These are phyloP conservation scores for Lipomyces sp. DNA, from an alignment of 805 yeast species.

Conservation along the genomic window DNA sequence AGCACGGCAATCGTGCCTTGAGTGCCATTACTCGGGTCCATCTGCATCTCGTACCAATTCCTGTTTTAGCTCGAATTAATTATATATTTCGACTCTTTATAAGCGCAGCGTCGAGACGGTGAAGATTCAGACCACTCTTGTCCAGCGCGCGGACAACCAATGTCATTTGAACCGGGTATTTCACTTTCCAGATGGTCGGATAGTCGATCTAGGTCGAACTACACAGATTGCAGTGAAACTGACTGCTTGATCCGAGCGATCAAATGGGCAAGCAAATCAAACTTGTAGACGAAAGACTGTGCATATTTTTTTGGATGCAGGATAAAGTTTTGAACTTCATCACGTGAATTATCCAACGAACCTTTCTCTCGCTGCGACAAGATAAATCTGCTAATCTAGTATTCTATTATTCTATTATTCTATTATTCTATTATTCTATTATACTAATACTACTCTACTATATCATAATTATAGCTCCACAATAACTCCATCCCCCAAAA, in stretches of 20 bases:
- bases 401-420: too few species aligned
- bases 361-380: too few species aligned
- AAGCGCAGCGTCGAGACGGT: neutral
- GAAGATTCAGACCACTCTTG: neutral
- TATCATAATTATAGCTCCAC: slow-evolving; percentile 14
- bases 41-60: slow-evolving; percentile 1
- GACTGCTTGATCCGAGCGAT: neutral
- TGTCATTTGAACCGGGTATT: neutral
- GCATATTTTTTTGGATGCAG: too few species aligned
- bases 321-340: too few species aligned
- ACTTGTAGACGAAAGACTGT: too few species aligned
- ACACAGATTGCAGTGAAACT: neutral
- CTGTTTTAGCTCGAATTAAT: neutral
- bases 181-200: neutral
- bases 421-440: neutral
- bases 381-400: too few species aligned
- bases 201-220: neutral
- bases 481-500: slow-evolving; percentile 17
- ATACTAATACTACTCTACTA: neutral
- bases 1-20: slow-evolving; percentile 64
- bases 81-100: neutral
- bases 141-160: neutral
- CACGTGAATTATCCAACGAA: too few species aligned
- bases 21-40: slow-evolving; percentile 24
- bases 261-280: neutral